Evolutionary conservation across 139 green algal species (phyloP), one percentile per base, ranked within the genome.

Genomic region (Raphidocelis subcapitata): DNA sequence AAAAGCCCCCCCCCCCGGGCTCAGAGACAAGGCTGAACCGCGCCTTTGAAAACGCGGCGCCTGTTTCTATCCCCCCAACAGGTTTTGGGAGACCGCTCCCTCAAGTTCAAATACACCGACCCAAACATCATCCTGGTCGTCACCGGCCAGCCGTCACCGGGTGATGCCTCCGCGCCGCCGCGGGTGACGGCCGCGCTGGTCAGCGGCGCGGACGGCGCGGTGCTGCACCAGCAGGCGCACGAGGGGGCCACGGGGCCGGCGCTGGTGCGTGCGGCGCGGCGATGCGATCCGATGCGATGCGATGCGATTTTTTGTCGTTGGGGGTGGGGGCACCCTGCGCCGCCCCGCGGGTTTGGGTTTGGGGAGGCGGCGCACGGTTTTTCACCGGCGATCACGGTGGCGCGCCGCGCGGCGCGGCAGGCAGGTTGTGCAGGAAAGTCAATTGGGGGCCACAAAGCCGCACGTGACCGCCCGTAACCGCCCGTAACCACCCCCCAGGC

Each of bases 31-130:
- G n/a, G n/a, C n/a, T n/a, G n/a, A n/a, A n/a, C n/a, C n/a, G n/a
- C n/a, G n/a, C n/a, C n/a, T n/a, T n/a, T n/a, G n/a, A n/a, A n/a
- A n/a, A n/a, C n/a, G n/a, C n/a, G n/a, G n/a, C n/a, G n/a, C n/a
- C n/a, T n/a, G n/a, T n/a, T 46, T 28, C 36, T 10, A 62, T 49
- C 67, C 15, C 26, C 24, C n/a, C 26, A 62, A 24, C 79, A 92
- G 86, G 76, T 97, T 28, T 73, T 97, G 60, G 92, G 90, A 26
- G 86, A 96, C 74, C 87, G 88, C 41, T 86, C 63, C 80, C 81
- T 97, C 62, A 89, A 96, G 69, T 93, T 94, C 84, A 97, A 95
- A 55, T 94, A 98, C 83, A 72, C 97, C 28, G 96, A 94, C 82
- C 90, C 88, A 67, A 98, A 98, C 85, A 84, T 83, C 5, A 62